Conservation (phyloP, 768 basidiomycete species). For the Hygrocybe coccinea region DNA sequence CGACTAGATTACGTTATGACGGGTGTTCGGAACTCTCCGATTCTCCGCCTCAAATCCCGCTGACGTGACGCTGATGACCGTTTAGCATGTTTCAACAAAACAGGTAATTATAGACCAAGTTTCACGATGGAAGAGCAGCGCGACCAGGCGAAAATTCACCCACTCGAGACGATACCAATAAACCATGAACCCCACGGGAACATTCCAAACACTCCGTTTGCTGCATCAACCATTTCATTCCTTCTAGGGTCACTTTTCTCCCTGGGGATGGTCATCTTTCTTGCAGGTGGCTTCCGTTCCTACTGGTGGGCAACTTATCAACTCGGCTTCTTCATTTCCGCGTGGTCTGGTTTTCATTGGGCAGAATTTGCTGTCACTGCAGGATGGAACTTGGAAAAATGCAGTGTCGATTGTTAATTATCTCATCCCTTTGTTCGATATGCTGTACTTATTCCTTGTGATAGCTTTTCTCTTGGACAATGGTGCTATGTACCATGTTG, state of each 20-base stretch:
- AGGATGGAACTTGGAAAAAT: constrained; percentile 90
- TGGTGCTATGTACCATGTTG: constrained; percentile 76
- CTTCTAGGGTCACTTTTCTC: constrained; percentile 72
- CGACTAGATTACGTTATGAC: too few species aligned
- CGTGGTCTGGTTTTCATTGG: constrained; percentile 89
- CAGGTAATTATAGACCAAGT: background rate
- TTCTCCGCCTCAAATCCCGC: too few species aligned
- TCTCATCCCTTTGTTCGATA: background rate
- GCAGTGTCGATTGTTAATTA: constrained; percentile 78
- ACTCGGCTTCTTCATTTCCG: constrained; percentile 76
- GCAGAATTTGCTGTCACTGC: constrained; percentile 93
- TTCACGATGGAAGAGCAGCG: background rate
- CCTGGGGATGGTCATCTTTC: constrained; percentile 49
- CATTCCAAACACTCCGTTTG: constrained; percentile 88
- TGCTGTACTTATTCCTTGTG: background rate
- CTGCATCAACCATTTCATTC: constrained; percentile 74
- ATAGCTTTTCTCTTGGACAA: constrained; percentile 93
- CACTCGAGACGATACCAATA: constrained; percentile 54
- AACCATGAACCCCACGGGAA: constrained; percentile 41
- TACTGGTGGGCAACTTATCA: constrained; percentile 68
- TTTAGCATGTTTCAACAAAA: background rate
- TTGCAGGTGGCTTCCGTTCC: constrained; percentile 39
- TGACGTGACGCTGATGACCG: too few species aligned
- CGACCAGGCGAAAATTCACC: constrained; percentile 13
- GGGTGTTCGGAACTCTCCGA: too few species aligned